Evolutionary conservation across 129 eudicot genomes (phyloP).

Genomic region (Cynara cardunculus): DNA sequence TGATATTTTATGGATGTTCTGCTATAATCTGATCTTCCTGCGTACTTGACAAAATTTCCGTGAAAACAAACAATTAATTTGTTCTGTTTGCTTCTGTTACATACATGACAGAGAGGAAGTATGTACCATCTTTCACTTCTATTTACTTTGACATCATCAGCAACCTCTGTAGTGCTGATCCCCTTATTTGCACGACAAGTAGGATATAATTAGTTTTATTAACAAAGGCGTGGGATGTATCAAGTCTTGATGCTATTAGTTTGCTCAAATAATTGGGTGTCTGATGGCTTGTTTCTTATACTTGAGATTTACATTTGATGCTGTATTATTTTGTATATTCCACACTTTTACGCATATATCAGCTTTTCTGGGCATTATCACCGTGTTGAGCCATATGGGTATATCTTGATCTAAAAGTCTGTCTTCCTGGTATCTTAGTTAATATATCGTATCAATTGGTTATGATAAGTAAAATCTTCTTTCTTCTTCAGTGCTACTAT

Average conservation of each 20-base stretch:
- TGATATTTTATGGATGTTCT: background rate
- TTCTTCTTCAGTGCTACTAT: constrained; percentile 62
- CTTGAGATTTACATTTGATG: background rate
- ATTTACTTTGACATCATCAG: background rate
- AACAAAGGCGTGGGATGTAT: too few species aligned
- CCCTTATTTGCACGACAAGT: background rate
- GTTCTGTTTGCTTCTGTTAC: background rate
- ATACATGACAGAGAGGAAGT: background rate
- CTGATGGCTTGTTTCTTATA: background rate
- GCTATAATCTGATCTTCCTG: background rate
- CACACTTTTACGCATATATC: background rate
- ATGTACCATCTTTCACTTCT: background rate
- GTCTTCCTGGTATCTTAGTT: background rate
- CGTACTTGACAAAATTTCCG: background rate
- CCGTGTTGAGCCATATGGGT: background rate
- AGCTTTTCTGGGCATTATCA: background rate
- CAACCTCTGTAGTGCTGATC: background rate
- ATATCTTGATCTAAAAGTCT: background rate
- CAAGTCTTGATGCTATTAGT: too few species aligned
- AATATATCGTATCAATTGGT: background rate
- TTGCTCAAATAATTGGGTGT: too few species aligned
- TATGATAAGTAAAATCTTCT: constrained; percentile 1
- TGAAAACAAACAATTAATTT: background rate
- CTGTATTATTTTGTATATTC: background rate
- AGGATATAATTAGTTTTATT: background rate